Evolutionary conservation across 805 yeast species (phyloP).

Genomic region (Starmerella powellii): DNA sequence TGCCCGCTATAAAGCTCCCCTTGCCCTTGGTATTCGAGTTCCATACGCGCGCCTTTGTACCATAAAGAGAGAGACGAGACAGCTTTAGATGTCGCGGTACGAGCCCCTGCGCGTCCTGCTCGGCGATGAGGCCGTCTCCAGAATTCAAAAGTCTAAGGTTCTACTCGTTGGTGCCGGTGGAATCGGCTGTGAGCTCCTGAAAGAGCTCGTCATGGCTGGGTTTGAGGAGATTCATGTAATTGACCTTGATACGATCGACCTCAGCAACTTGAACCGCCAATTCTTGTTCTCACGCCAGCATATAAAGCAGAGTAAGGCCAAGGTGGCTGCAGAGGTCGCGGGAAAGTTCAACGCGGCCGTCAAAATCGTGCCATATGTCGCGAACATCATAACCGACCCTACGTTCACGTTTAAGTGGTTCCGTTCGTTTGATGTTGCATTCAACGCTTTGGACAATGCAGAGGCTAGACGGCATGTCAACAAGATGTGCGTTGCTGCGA

Average conservation of each 20-base stretch:
- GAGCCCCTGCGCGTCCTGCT: slow-evolving; percentile 14
- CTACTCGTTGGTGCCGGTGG: slow-evolving; percentile 98
- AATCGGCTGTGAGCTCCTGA: slow-evolving; percentile 98
- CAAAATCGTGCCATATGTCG: slow-evolving; percentile 66
- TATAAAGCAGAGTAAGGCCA: slow-evolving; percentile 75
- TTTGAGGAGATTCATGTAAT: slow-evolving; percentile 30
- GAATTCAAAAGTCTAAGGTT: slow-evolving; percentile 31
- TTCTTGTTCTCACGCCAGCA: slow-evolving; percentile 82
- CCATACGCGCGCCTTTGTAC: too few relatives aligned
- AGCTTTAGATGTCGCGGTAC: slow-evolving; percentile 14
- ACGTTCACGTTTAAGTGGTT: slow-evolving; percentile 70
- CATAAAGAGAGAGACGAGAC: too few relatives aligned
- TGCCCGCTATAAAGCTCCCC: background rate
- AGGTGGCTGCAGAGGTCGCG: slow-evolving; percentile 77
- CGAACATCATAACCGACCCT: slow-evolving; percentile 67
- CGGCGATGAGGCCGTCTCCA: slow-evolving; percentile 15
- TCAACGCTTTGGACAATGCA: slow-evolving; percentile 86
- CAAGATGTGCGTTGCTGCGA: slow-evolving; percentile 59
- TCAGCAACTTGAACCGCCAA: slow-evolving; percentile 86
- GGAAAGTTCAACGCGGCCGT: slow-evolving; percentile 55
- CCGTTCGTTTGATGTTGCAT: slow-evolving; percentile 59
- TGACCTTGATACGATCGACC: slow-evolving; percentile 91
- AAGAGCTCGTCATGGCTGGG: slow-evolving; percentile 95
- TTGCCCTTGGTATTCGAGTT: too few relatives aligned
- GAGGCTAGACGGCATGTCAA: slow-evolving; percentile 90